Conservation (phyloP, 176 grass and related monocot species). For the Oryza glaberrima region DNA sequence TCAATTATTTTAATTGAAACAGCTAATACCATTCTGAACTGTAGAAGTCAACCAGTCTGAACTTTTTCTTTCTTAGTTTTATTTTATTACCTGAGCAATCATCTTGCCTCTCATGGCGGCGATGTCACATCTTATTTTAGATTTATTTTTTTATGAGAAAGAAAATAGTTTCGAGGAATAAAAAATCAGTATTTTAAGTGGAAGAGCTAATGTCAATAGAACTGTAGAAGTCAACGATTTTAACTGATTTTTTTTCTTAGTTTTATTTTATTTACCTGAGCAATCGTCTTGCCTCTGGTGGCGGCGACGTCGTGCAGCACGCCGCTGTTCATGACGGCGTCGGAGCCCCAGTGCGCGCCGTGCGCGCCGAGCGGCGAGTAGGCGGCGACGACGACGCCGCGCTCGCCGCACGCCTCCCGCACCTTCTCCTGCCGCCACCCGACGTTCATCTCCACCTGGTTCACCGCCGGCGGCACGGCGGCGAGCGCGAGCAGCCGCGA, state of each 20-base stretch:
- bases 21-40: too few species aligned
- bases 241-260: not conserved
- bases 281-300: constrained; percentile 59
- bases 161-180: too few species aligned
- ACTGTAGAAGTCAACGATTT: too few species aligned
- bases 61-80: not conserved
- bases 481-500: constrained; percentile 45
- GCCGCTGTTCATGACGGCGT: constrained; percentile 64
- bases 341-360: constrained; percentile 48
- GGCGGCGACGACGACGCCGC: constrained; percentile 59
- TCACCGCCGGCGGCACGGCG: constrained; percentile 70
- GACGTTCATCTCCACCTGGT: constrained; percentile 83
- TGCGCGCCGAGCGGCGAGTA: constrained; percentile 61
- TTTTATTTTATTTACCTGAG: constrained; percentile 48
- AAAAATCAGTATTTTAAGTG: too few species aligned
- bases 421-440: constrained; percentile 71
- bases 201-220: too few species aligned
- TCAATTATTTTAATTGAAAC: too few species aligned
- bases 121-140: not conserved
- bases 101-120: constrained; percentile 60
- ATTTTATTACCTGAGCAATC: constrained; percentile 54
- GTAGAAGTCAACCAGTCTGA: not conserved
- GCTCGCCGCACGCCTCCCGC: constrained; percentile 49
- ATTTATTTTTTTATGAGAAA: too few species aligned
- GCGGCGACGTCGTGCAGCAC: constrained; percentile 46